Evolutionary conservation across 768 basidiomycete genomes (phyloP).

Genomic region (Austroboletus eburneus): DNA sequence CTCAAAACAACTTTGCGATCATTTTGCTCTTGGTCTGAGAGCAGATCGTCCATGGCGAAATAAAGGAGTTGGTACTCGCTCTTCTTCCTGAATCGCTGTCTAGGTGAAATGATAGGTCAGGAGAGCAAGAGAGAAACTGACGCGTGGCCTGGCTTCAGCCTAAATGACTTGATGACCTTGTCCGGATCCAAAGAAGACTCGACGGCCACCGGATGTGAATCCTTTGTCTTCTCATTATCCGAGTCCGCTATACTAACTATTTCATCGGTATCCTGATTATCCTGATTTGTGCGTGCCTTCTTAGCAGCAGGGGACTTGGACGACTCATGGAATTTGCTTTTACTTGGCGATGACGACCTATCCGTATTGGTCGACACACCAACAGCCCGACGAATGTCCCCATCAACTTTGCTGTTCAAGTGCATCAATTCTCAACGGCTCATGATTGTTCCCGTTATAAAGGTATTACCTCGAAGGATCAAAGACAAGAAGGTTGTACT

Average conservation of each 20-base stretch:
- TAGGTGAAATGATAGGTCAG: not conserved
- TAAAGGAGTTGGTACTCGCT: slow-evolving; percentile 79
- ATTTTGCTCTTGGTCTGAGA: slow-evolving; percentile 50
- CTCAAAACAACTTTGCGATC: slow-evolving; percentile 53
- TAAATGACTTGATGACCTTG: slow-evolving; percentile 44
- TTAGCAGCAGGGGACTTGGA: slow-evolving; percentile 18
- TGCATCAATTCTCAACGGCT: slow-evolving; percentile 1
- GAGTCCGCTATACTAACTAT: slow-evolving; percentile 22
- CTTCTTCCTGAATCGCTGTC: slow-evolving; percentile 28
- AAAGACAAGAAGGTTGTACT: slow-evolving; percentile 64
- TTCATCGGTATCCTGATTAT: slow-evolving; percentile 23
- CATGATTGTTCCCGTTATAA: slow-evolving; percentile 2
- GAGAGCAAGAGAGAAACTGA: slow-evolving; percentile 25
- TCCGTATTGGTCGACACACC: slow-evolving; percentile 3
- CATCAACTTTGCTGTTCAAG: slow-evolving; percentile 10
- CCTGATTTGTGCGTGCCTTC: slow-evolving; percentile 19
- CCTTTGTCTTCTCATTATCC: slow-evolving; percentile 6
- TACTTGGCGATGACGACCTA: slow-evolving; percentile 10
- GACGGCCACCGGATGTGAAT: not conserved
- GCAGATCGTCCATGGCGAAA: slow-evolving; percentile 66
- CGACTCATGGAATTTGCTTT: slow-evolving; percentile 21
- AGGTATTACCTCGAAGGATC: slow-evolving; percentile 65
- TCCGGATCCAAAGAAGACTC: slow-evolving; percentile 24
- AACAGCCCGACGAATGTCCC: slow-evolving; percentile 19
- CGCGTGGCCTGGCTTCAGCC: slow-evolving; percentile 44